Evolutionary conservation across 345 rosid species (phyloP).

Genomic region (Sapria himalayana): DNA sequence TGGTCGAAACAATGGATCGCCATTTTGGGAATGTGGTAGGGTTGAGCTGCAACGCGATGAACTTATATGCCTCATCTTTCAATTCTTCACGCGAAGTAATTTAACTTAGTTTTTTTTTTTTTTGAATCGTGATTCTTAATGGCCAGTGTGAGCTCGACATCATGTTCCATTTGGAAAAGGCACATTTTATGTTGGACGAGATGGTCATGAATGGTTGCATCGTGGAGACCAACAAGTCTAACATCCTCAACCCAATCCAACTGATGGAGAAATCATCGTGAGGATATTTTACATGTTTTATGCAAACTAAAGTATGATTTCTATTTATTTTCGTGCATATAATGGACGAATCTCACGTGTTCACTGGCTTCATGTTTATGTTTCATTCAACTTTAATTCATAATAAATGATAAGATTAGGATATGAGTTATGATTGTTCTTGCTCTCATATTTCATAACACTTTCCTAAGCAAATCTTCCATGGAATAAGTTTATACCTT

Average conservation of each 20-base stretch:
- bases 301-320: no score
- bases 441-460: no score
- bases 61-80: not conserved
- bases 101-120: not conserved
- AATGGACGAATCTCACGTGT: no score
- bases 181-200: slow-evolving; percentile 97
- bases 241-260: slow-evolving; percentile 58
- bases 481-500: no score
- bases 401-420: no score
- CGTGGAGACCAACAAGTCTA: slow-evolving; percentile 82
- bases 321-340: no score
- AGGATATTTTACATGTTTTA: no score
- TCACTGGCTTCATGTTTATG: no score
- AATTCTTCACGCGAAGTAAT: not conserved
- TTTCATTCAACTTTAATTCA: no score
- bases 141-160: slow-evolving; percentile 86
- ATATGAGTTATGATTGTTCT: no score
- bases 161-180: slow-evolving; percentile 96
- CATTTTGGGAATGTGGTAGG: slow-evolving; percentile 97
- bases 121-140: not conserved
- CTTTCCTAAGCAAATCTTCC: no score
- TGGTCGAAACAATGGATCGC: slow-evolving; percentile 93
- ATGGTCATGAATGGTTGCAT: slow-evolving; percentile 94
- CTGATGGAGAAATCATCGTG: slow-evolving; percentile 71
- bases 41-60: not conserved